Evolutionary conservation across 257 asterid genomes (phyloP), one percentile per base, ranked within the genome.

Genomic region (Nicotiana obtusifolia): DNA sequence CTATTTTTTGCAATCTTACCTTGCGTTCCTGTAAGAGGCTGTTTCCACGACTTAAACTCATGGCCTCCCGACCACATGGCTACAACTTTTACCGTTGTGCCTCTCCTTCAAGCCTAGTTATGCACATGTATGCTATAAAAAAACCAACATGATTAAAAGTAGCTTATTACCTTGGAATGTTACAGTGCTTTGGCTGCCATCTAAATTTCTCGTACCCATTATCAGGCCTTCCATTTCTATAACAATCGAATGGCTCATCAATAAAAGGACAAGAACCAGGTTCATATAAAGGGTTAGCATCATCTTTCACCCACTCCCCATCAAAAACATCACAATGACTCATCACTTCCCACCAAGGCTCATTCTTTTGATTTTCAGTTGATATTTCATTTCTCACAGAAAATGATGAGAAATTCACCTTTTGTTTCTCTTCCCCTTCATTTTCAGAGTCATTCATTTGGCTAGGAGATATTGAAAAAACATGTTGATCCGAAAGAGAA

Each of bases 301-400:
- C 91, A 81, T 93, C 97, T 56, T 88, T 92, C 85, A 91, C 94
- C 98, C 99, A 95, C 85, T 91, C 85, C 11, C 99, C 99, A 86
- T 90, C 81, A 76, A 64, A 95, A 71, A 95, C 87, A 68, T 95
- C 95, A 84, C 98, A 95, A 24, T 90, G 79, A 7, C 61, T 73
- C 62, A 73, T 47, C 22, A 73, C 79, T 73, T 73, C 79, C 79
- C 79, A 73, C 79, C 61, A 73, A 14, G 41, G 61, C 41, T 47
- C 79, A 14, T 47, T 73, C 59, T 14, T 47, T 14, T 56, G 10
- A 56, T 56, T 56, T 56, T 56, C 24, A 16, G 10, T 19, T 56
- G 24, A 16, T 16, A 4, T 56, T 2, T 19, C 11, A 56, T 56
- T 19, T 19, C 37, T 47, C 60, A 44, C 20, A 5, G 22, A 44